These are phyloP conservation scores for Colletotrichum karsti DNA, from an alignment of 2,329 filamentous ascomycete genomes.

Conservation along the genomic window DNA sequence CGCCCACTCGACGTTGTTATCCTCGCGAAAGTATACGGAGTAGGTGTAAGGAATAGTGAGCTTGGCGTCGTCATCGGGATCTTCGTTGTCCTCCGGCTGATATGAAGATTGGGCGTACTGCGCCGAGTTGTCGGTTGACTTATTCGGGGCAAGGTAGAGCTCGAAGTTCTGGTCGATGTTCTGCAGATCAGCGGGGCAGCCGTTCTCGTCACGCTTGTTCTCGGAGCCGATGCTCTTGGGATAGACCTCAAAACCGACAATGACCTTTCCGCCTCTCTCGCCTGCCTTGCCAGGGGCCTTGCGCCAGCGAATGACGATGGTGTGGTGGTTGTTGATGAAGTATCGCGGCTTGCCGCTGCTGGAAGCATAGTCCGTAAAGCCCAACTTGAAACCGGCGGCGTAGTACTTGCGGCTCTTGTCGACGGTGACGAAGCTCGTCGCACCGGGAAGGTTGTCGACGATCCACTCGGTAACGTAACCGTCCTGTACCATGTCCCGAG, in stretches of 20 bases:
- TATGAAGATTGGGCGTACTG: conserved; percentile 69
- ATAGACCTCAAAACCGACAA: conserved; percentile 91
- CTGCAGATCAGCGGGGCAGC: conserved; percentile 75
- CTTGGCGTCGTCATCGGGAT: conserved; percentile 70
- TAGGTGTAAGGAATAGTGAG: conserved; percentile 86
- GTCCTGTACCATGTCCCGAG: conserved; percentile 76
- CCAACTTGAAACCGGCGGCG: conserved; percentile 88
- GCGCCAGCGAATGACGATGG: conserved; percentile 82
- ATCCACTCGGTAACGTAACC: conserved; percentile 95
- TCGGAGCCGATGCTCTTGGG: conserved; percentile 79
- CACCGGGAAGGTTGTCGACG: conserved; percentile 88
- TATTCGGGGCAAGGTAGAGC: conserved; percentile 72
- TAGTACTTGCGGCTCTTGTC: conserved; percentile 90
- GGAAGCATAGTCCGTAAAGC: conserved; percentile 74
- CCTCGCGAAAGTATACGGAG: conserved; percentile 89
- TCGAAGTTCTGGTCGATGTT: conserved; percentile 72
- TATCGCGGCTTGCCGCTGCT: conserved; percentile 69
- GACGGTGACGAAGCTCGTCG: conserved; percentile 87
- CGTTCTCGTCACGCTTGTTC: conserved; percentile 66
- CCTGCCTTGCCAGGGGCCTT: conserved; percentile 75
- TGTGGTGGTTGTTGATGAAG: conserved; percentile 89
- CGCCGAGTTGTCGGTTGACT: conserved; percentile 53
- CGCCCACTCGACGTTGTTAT: conserved; percentile 81
- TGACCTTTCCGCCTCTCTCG: conserved; percentile 76
- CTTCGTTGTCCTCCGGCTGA: conserved; percentile 61